Base-by-base conservation (phyloP, 495 filamentous ascomycete species). In the Trichoderma parareesei region DNA sequence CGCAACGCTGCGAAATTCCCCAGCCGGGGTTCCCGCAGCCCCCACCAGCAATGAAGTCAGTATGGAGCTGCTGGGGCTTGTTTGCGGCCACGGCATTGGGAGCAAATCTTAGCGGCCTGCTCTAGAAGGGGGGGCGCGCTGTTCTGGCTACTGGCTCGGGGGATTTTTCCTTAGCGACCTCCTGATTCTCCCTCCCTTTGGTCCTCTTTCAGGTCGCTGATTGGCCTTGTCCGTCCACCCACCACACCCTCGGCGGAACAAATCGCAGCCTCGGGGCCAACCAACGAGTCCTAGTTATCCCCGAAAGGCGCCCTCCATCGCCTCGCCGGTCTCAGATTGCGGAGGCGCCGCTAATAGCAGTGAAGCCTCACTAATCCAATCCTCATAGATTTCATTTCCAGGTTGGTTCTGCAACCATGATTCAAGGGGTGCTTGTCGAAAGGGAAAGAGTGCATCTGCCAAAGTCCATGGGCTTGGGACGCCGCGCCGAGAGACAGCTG, bases 1-100 rank as follows among this genome's bases (percentile, higher is more conserved):
- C 9, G 11, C 16, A 57, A 27, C 27, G 53, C 53, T 57, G 27
- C 53, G 27, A 27, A 3, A 57, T 57, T 57, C 53, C 53, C 53
- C 53, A 57, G 53, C 53, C 53, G 53, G 53, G 53, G 53, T 57
- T 57, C 53, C 53, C 53, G 53, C 53, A 57, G 53, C 37, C 53
- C 11, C 53, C 53, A 57, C 53, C 13, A 27, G 11, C 6, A 41
- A 57, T 57, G 53, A 57, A 57, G 53, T 57, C 53, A 57, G 53
- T 14, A 57, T 57, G 53, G 53, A 16, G 53, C 33, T 10, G 53
- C 20, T 35, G 53, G 53, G 9, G 27, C 53, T 57, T 57, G 53
- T 57, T 57, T 37, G 44, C 44, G 5, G 44, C 44, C 27, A 27
- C 27, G 27, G 49, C 49, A 35, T 57, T 9, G 27, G 27, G 27